Conservation (phyloP, 108 stramenopile genomes). For the Cyclotella cryptica region DNA sequence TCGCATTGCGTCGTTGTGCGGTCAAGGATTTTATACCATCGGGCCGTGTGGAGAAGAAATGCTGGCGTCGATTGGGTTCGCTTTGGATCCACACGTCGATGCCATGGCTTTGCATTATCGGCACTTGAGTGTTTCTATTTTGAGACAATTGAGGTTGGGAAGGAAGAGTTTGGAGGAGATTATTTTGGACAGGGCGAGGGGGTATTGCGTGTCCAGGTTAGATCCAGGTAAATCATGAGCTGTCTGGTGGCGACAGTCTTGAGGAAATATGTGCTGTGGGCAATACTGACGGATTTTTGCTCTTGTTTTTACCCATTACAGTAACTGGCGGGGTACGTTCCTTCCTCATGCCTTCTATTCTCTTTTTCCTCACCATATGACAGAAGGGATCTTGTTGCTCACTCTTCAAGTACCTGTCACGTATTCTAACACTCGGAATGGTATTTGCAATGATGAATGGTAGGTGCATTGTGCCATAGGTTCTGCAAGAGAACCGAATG, state of each 20-base stretch:
- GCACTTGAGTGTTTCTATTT: slow-evolving; percentile 68
- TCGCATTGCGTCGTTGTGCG: slow-evolving; percentile 77
- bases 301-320: not conserved
- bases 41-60: slow-evolving; percentile 91
- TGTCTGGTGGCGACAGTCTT: slow-evolving; percentile 53
- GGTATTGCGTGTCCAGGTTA: slow-evolving; percentile 65
- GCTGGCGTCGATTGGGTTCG: slow-evolving; percentile 60
- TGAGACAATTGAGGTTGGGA: slow-evolving; percentile 59
- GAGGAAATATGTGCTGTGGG: not conserved
- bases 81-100: slow-evolving; percentile 57
- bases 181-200: slow-evolving; percentile 80
- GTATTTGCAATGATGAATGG: not conserved
- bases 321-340: slow-evolving; percentile 17
- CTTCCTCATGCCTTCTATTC: not conserved
- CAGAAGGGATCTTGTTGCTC: too few relatives aligned
- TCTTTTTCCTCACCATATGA: not conserved
- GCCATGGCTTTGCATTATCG: slow-evolving; percentile 86
- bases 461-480: slow-evolving; percentile 84
- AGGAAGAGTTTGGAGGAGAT: slow-evolving; percentile 60
- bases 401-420: not conserved
- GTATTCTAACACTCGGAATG: not conserved
- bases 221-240: slow-evolving; percentile 76
- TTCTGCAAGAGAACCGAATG: slow-evolving; percentile 32
- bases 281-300: not conserved
- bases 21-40: slow-evolving; percentile 88